These are phyloP conservation scores for Calonectria pseudoturangicola DNA, from an alignment of 2,329 filamentous ascomycete genomes.

Conservation along the genomic window DNA sequence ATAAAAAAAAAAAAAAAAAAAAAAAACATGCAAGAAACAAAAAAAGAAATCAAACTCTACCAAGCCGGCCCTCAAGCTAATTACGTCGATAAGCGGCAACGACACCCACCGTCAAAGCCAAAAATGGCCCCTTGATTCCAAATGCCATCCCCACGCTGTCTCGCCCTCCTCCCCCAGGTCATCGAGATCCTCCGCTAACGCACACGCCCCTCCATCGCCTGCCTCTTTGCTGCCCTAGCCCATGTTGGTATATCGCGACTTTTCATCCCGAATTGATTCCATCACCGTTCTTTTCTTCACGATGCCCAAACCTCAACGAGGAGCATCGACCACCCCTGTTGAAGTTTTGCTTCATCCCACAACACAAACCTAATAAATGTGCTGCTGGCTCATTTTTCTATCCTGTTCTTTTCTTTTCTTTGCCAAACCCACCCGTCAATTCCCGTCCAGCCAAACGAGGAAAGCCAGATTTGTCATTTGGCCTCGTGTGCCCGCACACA, in stretches of 20 bases:
- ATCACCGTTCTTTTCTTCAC: not conserved
- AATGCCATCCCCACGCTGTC: slow-evolving; percentile 35
- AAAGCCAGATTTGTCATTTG: slow-evolving; percentile 23
- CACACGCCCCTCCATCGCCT: slow-evolving; percentile 18
- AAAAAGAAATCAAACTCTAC: slow-evolving; percentile 9
- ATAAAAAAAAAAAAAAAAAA: not conserved
- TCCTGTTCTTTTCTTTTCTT: not conserved
- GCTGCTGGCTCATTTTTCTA: not conserved
- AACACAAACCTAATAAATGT: slow-evolving; percentile 3
- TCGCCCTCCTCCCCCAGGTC: slow-evolving; percentile 17
- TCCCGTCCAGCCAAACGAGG: not conserved
- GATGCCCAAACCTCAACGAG: not conserved
- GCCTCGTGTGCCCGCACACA: not conserved
- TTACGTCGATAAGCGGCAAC: slow-evolving; percentile 20
- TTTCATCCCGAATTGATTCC: slow-evolving; percentile 16
- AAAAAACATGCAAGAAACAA: not conserved
- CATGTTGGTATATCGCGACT: slow-evolving; percentile 32
- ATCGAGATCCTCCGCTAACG: slow-evolving; percentile 19
- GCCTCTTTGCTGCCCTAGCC: slow-evolving; percentile 15
- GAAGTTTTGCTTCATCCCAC: not conserved
- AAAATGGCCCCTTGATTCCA: slow-evolving; percentile 34
- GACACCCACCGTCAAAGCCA: not conserved
- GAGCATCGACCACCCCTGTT: not conserved
- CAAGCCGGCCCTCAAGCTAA: slow-evolving; percentile 6
- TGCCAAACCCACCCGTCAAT: not conserved